Evolutionary conservation across 2,329 filamentous ascomycete species (phyloP).

Genomic region (Lasiodiplodia sp.): DNA sequence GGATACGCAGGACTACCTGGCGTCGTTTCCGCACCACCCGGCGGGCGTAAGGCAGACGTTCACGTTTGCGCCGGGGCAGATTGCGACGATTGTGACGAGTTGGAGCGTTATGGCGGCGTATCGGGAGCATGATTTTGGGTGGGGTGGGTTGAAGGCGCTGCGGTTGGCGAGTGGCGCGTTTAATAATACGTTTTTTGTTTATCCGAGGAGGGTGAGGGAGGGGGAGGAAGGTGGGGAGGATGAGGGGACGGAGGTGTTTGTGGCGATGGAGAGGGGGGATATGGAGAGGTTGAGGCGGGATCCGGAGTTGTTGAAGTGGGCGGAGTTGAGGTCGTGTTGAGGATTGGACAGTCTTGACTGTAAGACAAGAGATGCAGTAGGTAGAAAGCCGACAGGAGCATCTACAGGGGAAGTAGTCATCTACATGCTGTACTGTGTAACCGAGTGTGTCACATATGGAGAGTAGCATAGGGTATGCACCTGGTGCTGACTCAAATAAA

Average conservation of each 20-base stretch:
- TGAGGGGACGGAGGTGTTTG: slow-evolving; percentile 36
- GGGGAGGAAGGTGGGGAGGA: slow-evolving; percentile 16
- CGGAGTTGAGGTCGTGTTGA: no score
- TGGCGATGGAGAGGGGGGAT: slow-evolving; percentile 31
- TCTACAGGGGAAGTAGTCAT: no score
- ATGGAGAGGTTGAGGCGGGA: slow-evolving; percentile 33
- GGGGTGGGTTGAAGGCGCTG: slow-evolving; percentile 35
- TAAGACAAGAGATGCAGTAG: no score
- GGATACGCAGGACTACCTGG: slow-evolving; percentile 37
- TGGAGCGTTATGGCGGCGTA: slow-evolving; percentile 39
- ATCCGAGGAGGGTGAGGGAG: slow-evolving; percentile 32
- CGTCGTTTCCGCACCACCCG: slow-evolving; percentile 33
- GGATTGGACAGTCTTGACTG: no score
- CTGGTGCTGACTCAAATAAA: no score
- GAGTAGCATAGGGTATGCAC: no score
- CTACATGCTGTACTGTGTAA: no score
- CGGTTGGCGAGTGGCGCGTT: slow-evolving; percentile 33
- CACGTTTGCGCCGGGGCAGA: slow-evolving; percentile 37
- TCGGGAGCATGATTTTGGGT: slow-evolving; percentile 42
- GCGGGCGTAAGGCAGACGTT: slow-evolving; percentile 35
- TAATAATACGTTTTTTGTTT: slow-evolving; percentile 34
- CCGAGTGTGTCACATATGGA: no score
- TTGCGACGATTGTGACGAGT: slow-evolving; percentile 36
- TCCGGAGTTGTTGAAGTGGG: slow-evolving; percentile 34
- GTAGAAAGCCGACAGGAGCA: no score